phyloP scores from a whole-genome alignment of 208 protist genomes.

The Vickermania spadyakhi region DNA sequence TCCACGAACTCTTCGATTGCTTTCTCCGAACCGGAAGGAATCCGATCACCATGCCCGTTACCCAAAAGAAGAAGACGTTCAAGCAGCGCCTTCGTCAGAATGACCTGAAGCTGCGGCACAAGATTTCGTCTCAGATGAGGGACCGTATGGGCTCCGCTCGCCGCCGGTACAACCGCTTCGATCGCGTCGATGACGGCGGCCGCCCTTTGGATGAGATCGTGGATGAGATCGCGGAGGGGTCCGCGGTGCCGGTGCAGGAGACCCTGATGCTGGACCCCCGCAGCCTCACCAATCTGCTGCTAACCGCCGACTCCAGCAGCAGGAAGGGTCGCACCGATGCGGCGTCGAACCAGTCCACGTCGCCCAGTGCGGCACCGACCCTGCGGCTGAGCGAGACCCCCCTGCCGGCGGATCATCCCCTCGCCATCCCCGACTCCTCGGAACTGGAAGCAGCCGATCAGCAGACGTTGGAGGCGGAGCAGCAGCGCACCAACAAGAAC shows the following conservation, averaged over 20 bases:
- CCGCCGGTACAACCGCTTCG: constrained; percentile 54
- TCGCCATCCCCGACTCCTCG: constrained; percentile 17
- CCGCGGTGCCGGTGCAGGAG: constrained; percentile 48
- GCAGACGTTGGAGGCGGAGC: constrained; percentile 6
- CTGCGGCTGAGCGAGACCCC: constrained; percentile 5
- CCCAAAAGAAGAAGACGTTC: constrained; percentile 58
- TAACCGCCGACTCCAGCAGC: constrained; percentile 9
- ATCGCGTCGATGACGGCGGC: constrained; percentile 36
- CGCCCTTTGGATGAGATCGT: constrained; percentile 59
- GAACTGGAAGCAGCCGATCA: constrained; percentile 8
- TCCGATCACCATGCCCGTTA: too few relatives aligned
- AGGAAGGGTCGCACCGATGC: not conserved
- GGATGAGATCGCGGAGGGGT: constrained; percentile 45
- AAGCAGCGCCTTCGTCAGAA: constrained; percentile 73
- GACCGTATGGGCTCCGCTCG: constrained; percentile 47
- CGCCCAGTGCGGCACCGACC: constrained; percentile 10
- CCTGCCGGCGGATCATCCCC: constrained; percentile 30
- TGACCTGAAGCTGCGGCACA: constrained; percentile 60
- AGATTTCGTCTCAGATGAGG: constrained; percentile 33
- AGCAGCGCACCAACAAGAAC: constrained; percentile 45
- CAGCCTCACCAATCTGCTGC: constrained; percentile 61
- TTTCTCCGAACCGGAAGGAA: too few relatives aligned
- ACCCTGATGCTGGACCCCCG: constrained; percentile 51
- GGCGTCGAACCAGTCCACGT: not conserved
- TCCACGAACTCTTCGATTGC: too few relatives aligned